These are phyloP conservation scores for Nemania abortiva DNA, from an alignment of 2,329 filamentous ascomycete species.

Conservation along the genomic window DNA sequence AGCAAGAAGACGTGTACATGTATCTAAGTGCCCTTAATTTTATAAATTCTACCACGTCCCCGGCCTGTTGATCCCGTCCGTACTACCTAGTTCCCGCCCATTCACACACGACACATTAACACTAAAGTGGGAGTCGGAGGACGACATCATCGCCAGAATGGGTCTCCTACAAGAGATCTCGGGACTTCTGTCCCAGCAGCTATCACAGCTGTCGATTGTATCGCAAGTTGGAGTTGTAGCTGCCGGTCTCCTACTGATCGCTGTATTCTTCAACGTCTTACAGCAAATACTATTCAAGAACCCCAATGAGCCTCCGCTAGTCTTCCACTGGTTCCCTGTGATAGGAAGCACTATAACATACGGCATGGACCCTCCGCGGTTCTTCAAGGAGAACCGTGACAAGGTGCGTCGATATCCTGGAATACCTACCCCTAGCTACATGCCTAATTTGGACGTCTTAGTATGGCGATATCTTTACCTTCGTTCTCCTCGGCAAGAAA, in stretches of 20 bases:
- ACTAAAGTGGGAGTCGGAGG: constrained; percentile 21
- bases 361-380: constrained; percentile 91
- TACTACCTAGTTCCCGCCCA: constrained; percentile 8
- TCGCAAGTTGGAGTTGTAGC: constrained; percentile 62
- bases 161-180: constrained; percentile 66
- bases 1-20: neutral
- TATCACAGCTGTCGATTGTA: constrained; percentile 60
- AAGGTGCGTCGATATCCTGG: constrained; percentile 69
- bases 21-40: constrained; percentile 26
- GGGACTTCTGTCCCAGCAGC: constrained; percentile 64
- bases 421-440: neutral
- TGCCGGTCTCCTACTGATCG: constrained; percentile 60
- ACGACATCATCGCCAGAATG: constrained; percentile 55
- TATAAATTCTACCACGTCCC: constrained; percentile 36
- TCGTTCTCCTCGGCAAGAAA: constrained; percentile 87
- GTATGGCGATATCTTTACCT: constrained; percentile 93
- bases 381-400: constrained; percentile 80
- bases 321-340: constrained; percentile 85
- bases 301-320: constrained; percentile 81
- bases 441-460: constrained; percentile 52
- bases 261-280: constrained; percentile 82
- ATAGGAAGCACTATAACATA: constrained; percentile 93
- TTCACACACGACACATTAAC: constrained; percentile 17
- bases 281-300: constrained; percentile 85
- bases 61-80: constrained; percentile 7